Conservation (phyloP, 2,329 filamentous ascomycete species). For the Fusarium foetens region DNA sequence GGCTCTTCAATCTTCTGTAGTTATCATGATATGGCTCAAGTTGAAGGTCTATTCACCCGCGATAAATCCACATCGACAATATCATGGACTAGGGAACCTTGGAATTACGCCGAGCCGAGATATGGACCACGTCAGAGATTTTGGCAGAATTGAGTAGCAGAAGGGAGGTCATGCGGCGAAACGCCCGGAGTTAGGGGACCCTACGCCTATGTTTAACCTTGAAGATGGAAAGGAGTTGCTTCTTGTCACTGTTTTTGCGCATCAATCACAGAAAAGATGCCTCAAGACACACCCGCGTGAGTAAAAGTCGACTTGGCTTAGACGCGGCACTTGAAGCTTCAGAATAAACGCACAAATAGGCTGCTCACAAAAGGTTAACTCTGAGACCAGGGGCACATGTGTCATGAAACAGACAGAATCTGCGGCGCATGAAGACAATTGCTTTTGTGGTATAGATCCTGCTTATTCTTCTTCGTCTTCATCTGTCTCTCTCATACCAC, state of each 20-base stretch:
- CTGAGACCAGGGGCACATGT: conserved; percentile 24
- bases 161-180: conserved; percentile 22
- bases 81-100: conserved; percentile 25
- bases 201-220: not conserved
- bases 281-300: conserved; percentile 7
- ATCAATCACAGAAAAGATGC: conserved; percentile 39
- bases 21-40: conserved; percentile 27
- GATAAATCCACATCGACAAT: conserved; percentile 16
- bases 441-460: conserved; percentile 19
- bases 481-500: not conserved
- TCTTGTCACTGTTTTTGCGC: conserved; percentile 26
- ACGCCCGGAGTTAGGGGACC: not conserved
- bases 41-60: conserved; percentile 18
- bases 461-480: not conserved
- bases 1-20: not conserved
- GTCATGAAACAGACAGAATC: conserved; percentile 24
- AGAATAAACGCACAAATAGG: conserved; percentile 46
- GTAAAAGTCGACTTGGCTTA: conserved; percentile 17
- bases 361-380: conserved; percentile 8
- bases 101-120: conserved; percentile 23
- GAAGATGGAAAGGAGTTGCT: not conserved
- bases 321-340: conserved; percentile 14
- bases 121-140: conserved; percentile 27
- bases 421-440: conserved; percentile 21
- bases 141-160: conserved; percentile 6